Base-by-base conservation (phyloP, 768 basidiomycete species). In the Termitomyces sp. region DNA sequence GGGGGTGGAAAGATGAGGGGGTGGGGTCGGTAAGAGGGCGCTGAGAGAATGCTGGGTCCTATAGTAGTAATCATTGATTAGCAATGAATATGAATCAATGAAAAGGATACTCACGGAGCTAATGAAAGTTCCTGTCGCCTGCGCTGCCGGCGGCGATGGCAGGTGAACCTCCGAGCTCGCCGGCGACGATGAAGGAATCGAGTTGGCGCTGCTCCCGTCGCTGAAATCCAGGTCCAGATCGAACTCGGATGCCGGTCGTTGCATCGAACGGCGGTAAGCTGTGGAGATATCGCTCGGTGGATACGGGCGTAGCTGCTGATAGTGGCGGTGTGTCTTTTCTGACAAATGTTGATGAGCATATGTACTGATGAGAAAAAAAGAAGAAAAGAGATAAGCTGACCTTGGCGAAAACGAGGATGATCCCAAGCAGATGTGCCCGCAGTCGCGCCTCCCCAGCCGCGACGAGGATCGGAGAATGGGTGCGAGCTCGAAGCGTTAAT, bases 371-470 rank as follows among this genome's bases (percentile, higher is more conserved):
- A n/a, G n/a, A n/a, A n/a, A n/a, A n/a, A 2, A 25, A 19, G 19
- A 8, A 14, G 10, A 6, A 23, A 25, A 31, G 19, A 27, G 16
- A 23, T n/a, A 14, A 38, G 40, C 80, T 81, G n/a, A 78, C 76
- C 2, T 78, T 71, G 1, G 77, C 78, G 3, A 71, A 74, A 23
- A 74, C 73, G 3, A 73, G 68, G 1, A 69, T 68, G 62, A 74
- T 77, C 25, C 78, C 74, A 32, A 37, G 35, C 2, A 5, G 29
- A 29, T 31, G 10, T 16, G 5, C 34, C 14, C 17, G 25, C 25
- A 44, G 44, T 4, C 0, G 45, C 1, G 6, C 4, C 25, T 37
- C 9, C 35, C 49, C 49, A 50, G 23, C 19, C 41, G 19, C 9
- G 1, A 21, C 21, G 41, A 21, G 19, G 6, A 11, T 42, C 41